Evolutionary conservation across 2,329 filamentous ascomycete species (phyloP), one percentile per base, ranked within the genome.

Genomic region (Fusarium humuli): DNA sequence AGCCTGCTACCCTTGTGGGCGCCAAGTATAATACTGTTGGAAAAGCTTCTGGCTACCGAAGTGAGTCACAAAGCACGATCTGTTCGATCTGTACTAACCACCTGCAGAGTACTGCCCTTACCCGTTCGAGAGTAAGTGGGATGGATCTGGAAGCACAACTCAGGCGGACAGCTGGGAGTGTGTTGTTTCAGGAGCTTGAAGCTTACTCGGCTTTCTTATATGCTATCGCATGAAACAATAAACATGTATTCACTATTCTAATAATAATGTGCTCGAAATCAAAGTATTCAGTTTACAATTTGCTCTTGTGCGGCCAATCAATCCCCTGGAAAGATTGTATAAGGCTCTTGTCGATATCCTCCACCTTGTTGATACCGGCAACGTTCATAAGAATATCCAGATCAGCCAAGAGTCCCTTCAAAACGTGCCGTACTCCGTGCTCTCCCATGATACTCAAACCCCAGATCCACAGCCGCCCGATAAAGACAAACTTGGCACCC

Each of bases 401-500:
- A 27, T 63, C 56, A 4, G 56, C 60, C 13, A 63, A 29, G 2
- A 63, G 32, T 6, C 60, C 47, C 22, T 61, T 63, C 12, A 63
- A 16, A 6, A 69, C 65, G 16, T 69, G 50, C 2, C 64, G 40
- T 0, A 68, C 66, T 3, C 64, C 64, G 23, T 69, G 53, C 18
- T 69, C 64, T 6, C 66, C 64, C n/a, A 67, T 58, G 14, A 69
- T 47, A 16, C 54, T 58, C 5, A 65, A 34, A 1, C 64, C 64
- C 48, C 66, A 69, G 2, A 59, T 67, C 57, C 66, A 68, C 7
- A 63, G 59, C 4, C 65, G 29, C 0, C 66, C 66, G 0, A 69
- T 1, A 13, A 69, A 58, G 2, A 69, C 66, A 30, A 67, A 69
- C 11, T 61, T 68, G 7, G 65, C 65, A 6, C 66, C 65, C 3